Percentiles rank a stretch among this genome's conserved stretches.
These are phyloP conservation scores for Trichoderma arundinaceum DNA, from an alignment of 2,329 filamentous ascomycete genomes.

Conservation along the genomic window DNA sequence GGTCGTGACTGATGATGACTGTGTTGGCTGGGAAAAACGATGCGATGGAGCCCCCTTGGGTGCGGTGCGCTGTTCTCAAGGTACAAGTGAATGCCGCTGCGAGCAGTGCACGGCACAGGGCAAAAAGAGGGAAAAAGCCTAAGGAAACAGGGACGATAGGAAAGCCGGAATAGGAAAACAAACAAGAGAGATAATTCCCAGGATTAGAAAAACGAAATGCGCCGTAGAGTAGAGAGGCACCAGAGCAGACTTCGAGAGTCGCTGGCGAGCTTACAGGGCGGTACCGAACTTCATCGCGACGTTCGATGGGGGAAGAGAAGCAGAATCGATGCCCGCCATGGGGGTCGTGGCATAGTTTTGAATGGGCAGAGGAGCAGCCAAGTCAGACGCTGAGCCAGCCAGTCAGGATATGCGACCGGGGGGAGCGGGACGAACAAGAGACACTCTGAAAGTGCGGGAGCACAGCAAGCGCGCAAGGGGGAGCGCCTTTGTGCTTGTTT, in stretches of 20 bases:
- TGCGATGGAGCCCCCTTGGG: slow-evolving; percentile 16
- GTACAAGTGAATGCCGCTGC: slow-evolving; percentile 56
- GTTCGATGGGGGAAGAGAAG: slow-evolving; percentile 53
- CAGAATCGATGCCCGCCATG: slow-evolving; percentile 31
- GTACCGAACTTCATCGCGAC: slow-evolving; percentile 60
- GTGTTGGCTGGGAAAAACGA: slow-evolving; percentile 16
- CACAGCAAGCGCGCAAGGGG: neutral
- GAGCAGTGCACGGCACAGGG: slow-evolving; percentile 32
- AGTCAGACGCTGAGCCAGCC: slow-evolving; percentile 3
- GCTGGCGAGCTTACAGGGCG: slow-evolving; percentile 57
- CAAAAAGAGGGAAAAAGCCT: slow-evolving; percentile 7
- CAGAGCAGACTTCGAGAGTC: slow-evolving; percentile 63
- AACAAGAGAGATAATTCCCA: slow-evolving; percentile 37
- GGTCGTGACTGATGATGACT: slow-evolving; percentile 9
- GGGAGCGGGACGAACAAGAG: slow-evolving; percentile 23
- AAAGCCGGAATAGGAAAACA: slow-evolving; percentile 33
- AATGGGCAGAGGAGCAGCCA: slow-evolving; percentile 34
- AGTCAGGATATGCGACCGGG: slow-evolving; percentile 23
- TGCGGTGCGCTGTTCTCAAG: slow-evolving; percentile 46
- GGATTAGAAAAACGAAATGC: slow-evolving; percentile 39
- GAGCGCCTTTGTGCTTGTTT: no score
- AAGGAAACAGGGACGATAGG: slow-evolving; percentile 9
- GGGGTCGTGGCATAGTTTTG: slow-evolving; percentile 48
- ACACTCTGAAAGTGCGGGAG: slow-evolving; percentile 18
- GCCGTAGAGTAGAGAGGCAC: slow-evolving; percentile 49